A percentile compares a stretch with the other conserved stretches of the same genome.
Evolutionary conservation across 176 grass and related monocot genomes (phyloP).

Genomic region (Cenchrus fungigraminus): DNA sequence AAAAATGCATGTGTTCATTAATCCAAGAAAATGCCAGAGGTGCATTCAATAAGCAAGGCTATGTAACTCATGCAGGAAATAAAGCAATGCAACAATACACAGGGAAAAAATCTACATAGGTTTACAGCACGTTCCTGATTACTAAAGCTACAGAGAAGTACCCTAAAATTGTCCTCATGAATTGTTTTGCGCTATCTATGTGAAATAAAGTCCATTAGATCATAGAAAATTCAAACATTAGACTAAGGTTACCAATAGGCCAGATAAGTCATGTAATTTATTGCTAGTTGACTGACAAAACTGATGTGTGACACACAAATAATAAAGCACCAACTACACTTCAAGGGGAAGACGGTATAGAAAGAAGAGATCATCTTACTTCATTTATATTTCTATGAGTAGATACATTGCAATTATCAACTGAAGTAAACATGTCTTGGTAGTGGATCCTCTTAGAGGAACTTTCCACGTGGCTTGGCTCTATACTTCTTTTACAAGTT

Average conservation of each 20-base stretch:
- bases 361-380: constrained; percentile 37
- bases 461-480: constrained; percentile 51
- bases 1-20: neutral
- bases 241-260: neutral
- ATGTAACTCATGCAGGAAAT: constrained; percentile 1
- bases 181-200: neutral
- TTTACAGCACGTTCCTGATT: constrained; percentile 1
- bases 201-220: neutral
- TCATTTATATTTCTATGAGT: constrained; percentile 31
- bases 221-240: neutral
- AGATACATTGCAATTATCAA: constrained; percentile 26
- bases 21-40: neutral
- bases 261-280: constrained; percentile 10
- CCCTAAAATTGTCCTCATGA: neutral
- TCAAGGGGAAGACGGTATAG: neutral
- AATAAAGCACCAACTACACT: neutral
- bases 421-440: constrained; percentile 44
- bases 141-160: constrained; percentile 6
- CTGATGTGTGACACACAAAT: constrained; percentile 6
- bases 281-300: constrained; percentile 27
- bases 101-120: neutral
- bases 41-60: neutral
- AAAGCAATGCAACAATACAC: neutral
- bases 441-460: constrained; percentile 56
- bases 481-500: constrained; percentile 62